Base-by-base conservation (phyloP, 768 basidiomycete genomes). In the Mycena sanguinolenta region DNA sequence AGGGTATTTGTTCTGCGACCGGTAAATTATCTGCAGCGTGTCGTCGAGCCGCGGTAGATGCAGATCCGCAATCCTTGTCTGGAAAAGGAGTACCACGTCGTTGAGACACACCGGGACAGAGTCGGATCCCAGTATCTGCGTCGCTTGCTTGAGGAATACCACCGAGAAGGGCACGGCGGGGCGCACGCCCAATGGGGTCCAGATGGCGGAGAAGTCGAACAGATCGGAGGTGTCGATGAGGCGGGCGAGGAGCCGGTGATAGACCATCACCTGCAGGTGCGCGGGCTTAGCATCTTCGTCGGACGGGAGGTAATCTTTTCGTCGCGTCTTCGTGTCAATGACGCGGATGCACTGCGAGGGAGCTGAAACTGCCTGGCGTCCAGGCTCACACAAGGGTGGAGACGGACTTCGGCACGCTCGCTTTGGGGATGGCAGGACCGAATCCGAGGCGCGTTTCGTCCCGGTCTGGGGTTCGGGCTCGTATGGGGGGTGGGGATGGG, bases 211-310 rank as follows among this genome's bases (percentile, higher is more conserved):
- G 74, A 91, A 93, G 73, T 91, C 84, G 67, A 90, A 87, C 1
- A 83, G 83, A 7, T 74, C 73, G n/a, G 81, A 76, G 2, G 77
- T 76, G 4, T 86, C 78, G 23, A 91, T 76, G 16, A 94, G 79
- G 4, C 80, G 79, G 25, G 84, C 82, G 42, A 95, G 83, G 60
- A 95, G 87, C 21, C 88, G 88, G 73, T 88, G 86, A 75, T 95
- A 95, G 42, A 94, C 79, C 91, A 94, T 94, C 6, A 95, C 84
- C 76, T 95, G 94, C 39, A 94, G 79, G 9, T 88, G 87, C 0
- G 93, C 84, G 1, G 89, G 77, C 17, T 86, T 76, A 0, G 89
- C 84, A 70, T 94, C 93, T 46, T 85, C 83, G 17, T 89, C 83
- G 4, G 83, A 77, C 2, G 94, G 93, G 2, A 94, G 72, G 17